Base-by-base conservation (phyloP, 495 filamentous ascomycete genomes). In the Oidiodendron maius region DNA sequence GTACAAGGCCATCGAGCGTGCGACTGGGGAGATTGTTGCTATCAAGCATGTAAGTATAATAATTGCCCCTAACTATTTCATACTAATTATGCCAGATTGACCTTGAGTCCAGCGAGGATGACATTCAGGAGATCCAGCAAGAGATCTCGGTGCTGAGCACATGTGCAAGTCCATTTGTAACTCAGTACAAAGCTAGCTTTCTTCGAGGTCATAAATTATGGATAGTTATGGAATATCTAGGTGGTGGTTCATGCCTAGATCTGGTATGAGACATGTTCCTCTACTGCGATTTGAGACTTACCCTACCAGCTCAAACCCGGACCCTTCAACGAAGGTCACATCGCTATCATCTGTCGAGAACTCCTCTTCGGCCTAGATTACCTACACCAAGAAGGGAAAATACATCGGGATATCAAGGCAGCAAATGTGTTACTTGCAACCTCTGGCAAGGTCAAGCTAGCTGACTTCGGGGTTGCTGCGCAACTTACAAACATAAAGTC, bases 211-310 rank as follows among this genome's bases (percentile, higher is more conserved):
- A 88, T 57, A 96, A 98, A 66, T 69, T 98, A 67, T 98, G 93
- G 93, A 98, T 98, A 60, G 89, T 98, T 41, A 98, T 98, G 93
- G 93, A 98, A 68, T 98, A 86, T 61, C 73, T 95, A 25, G 91
- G 91, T 0, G 91, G 91, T 46, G 91, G 91, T 32, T 96, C 90
- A 12, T 95, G 91, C 65, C 74, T 95, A 28, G 91, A 97, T 64
- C 61, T 97, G 72, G 90, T 93, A 78, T 46, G 59, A 21, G 37
- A 15, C 22, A 24, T 42, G n/a, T n/a, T n/a, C n/a, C n/a, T n/a
- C n/a, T n/a, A n/a, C n/a, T n/a, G n/a, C n/a, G n/a, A n/a, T n/a
- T n/a, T n/a, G n/a, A 16, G 30, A 40, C 43, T 56, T 13, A 56
- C 21, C 24, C 37, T 26, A 15, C n/a, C 63, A 93, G 87, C 74